Evolutionary conservation across 2,329 filamentous ascomycete species (phyloP).

Genomic region (Dendryphion nanum): DNA sequence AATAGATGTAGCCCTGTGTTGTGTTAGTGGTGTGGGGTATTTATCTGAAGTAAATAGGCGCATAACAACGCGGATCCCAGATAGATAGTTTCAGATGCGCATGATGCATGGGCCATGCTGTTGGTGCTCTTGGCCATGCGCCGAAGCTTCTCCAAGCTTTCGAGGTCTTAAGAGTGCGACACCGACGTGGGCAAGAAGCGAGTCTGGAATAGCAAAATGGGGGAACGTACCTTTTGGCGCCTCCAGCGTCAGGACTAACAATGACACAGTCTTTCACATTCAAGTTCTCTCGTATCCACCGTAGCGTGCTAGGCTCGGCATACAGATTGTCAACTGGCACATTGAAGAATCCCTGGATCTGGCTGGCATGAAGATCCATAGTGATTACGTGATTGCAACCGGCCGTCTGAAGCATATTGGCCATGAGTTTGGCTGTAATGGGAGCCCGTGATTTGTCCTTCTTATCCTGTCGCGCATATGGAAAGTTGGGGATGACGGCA

Average conservation of each 20-base stretch:
- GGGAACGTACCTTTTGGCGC: conserved; percentile 71
- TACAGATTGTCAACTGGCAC: conserved; percentile 79
- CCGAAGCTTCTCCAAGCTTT: no score
- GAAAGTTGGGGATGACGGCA: conserved; percentile 93
- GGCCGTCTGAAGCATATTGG: conserved; percentile 95
- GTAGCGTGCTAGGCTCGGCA: conserved; percentile 85
- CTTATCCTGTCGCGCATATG: conserved; percentile 95
- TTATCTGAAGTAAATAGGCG: neutral
- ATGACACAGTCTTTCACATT: conserved; percentile 83
- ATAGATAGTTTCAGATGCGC: no score
- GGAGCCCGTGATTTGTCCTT: conserved; percentile 96
- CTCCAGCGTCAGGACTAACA: conserved; percentile 91
- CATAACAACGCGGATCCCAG: no score
- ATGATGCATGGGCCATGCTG: no score
- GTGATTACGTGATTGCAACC: conserved; percentile 93
- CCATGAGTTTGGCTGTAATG: conserved; percentile 92
- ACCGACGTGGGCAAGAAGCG: no score
- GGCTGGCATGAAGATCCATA: conserved; percentile 91
- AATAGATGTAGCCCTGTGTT: conserved; percentile 74
- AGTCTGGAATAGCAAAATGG: neutral
- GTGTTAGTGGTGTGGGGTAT: conserved; percentile 10
- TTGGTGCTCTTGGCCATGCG: no score
- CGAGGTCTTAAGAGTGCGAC: no score
- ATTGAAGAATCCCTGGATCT: conserved; percentile 97
- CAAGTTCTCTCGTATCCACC: conserved; percentile 88